Base-by-base conservation (phyloP, 495 filamentous ascomycete species). In the Barbatosphaeria neglecta region DNA sequence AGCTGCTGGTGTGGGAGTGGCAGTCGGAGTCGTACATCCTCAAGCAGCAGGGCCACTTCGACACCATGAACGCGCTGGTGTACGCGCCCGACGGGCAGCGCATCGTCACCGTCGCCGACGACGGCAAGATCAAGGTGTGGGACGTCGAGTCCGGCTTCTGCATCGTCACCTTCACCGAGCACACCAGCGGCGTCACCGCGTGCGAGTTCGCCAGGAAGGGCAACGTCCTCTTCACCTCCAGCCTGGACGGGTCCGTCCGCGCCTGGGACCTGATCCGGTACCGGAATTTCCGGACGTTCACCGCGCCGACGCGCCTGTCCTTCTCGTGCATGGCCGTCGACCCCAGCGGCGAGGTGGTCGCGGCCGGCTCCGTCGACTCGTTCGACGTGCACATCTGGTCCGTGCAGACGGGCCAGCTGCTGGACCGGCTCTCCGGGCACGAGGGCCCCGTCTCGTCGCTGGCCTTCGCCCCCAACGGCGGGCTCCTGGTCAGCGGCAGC, bases 21-120 rank as follows among this genome's bases (percentile, higher is more conserved):
- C 93, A 97, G 57, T 97, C 93, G 2, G 92, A 98, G 61, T 96
- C 93, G n/a, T 97, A 97, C 64, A 90, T 98, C 46, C 65, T 98
- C 27, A 98, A 97, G 63, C 92, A 98, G 57, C 92, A 97, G 64
- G 90, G 90, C 1, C 92, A 98, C 64, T 86, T 93, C 41, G 93
- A 98, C 58, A 82, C 87, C n/a, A 87, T 96, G 80, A 97, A 95
- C 63, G 72, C 90, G 7, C 70, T 98, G 6, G 82, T 81, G 11
- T 97, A 97, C 64, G 93, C 93, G 5, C 89, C 90, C 0, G 90
- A 96, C 54, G 90, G 92, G 7, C 85, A 92, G 56, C 81, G 86
- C 22, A 84, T 98, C 50, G 82, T 97, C 45, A 98, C 93, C 0
- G 80, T 87, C 3, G 84, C 90, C 16, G 92, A 98, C 55, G 92